phyloP scores from a whole-genome alignment of 257 asterid genomes.

The Nicotiana paniculata region DNA sequence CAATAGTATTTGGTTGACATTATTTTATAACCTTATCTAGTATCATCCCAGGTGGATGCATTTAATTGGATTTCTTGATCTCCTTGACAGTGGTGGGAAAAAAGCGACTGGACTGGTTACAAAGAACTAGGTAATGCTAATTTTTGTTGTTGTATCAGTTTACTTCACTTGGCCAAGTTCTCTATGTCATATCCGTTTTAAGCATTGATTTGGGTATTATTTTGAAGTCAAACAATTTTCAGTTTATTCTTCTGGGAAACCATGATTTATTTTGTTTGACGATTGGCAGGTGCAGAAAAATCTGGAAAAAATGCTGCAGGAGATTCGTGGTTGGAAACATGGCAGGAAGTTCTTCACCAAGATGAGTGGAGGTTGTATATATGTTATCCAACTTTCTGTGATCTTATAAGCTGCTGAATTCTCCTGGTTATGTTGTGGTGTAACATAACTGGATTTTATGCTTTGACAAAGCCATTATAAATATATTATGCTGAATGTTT shows the following conservation, averaged over 20 bases:
- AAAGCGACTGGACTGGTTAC: conserved; percentile 99
- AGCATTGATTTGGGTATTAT: background rate
- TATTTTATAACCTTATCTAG: conserved; percentile 49
- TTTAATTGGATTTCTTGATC: conserved; percentile 95
- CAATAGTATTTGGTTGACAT: conserved; percentile 17
- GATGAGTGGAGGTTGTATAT: conserved; percentile 90
- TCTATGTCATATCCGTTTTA: background rate
- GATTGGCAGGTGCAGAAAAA: conserved; percentile 75
- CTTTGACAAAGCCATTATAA: background rate
- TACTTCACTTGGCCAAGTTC: background rate
- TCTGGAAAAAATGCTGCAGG: conserved; percentile 93
- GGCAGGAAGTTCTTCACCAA: conserved; percentile 96
- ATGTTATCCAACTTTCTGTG: background rate
- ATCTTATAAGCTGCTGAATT: background rate
- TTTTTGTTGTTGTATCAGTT: background rate
- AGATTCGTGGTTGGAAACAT: conserved; percentile 99
- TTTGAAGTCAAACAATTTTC: background rate
- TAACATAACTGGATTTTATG: background rate
- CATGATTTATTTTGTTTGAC: background rate
- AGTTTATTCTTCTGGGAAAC: background rate
- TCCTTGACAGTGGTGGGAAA: conserved; percentile 99
- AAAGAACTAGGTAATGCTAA: conserved; percentile 81
- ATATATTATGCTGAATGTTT: background rate
- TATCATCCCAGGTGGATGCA: conserved; percentile 92
- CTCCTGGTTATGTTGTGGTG: background rate